A percentile compares a stretch with the other conserved stretches of the same genome.
Conservation (phyloP, 495 filamentous ascomycete species). For the Penicillium paxilli region DNA sequence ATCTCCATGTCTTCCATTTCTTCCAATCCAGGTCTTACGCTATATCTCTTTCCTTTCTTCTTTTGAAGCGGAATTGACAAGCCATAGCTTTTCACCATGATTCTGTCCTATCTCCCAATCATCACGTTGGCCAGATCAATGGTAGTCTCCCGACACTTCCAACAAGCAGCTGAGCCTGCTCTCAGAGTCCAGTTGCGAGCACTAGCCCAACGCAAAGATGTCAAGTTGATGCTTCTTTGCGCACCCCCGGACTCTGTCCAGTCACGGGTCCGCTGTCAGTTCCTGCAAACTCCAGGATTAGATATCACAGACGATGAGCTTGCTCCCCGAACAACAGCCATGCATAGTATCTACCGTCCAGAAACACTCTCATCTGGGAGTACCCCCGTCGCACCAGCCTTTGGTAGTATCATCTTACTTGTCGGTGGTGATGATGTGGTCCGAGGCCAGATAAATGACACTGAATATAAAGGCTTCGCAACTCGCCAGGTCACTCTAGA, state of each 20-base stretch:
- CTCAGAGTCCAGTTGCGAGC: neutral
- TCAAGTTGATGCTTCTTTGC: neutral
- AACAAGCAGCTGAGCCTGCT: neutral
- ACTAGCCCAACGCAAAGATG: neutral
- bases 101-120: neutral
- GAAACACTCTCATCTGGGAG: neutral
- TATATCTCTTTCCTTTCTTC: too few relatives aligned
- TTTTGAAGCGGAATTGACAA: neutral
- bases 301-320: neutral
- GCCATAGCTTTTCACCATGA: neutral
- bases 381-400: neutral
- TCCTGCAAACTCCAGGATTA: neutral
- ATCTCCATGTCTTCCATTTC: too few relatives aligned
- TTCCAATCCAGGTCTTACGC: too few relatives aligned
- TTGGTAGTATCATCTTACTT: neutral
- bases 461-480: neutral
- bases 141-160: neutral
- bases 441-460: neutral
- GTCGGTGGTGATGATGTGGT: neutral
- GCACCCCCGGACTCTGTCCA: neutral
- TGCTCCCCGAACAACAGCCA: neutral
- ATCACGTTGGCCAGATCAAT: neutral
- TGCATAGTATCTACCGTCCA: neutral
- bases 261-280: neutral
- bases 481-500: neutral